phyloP scores from a whole-genome alignment of 805 yeast species.

The Candida coleopterorum region DNA sequence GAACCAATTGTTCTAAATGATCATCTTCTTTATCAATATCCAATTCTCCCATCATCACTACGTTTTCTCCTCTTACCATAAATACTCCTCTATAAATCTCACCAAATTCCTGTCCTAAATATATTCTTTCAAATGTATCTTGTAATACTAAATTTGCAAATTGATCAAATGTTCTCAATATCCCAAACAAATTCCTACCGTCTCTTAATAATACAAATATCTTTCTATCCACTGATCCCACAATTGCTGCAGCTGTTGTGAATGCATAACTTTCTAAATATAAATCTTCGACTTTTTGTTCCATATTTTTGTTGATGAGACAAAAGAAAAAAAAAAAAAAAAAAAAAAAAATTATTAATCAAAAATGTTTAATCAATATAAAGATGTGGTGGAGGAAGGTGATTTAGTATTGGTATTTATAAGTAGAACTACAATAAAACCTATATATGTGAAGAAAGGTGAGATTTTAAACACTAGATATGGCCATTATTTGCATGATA shows the following conservation, averaged over 20 bases:
- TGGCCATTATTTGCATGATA: conserved; percentile 81
- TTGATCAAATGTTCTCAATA: conserved; percentile 91
- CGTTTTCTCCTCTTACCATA: conserved; percentile 93
- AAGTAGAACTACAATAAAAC: conserved; percentile 74
- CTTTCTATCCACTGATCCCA: conserved; percentile 77
- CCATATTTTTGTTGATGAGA: conserved; percentile 10
- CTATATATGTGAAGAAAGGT: conserved; percentile 57
- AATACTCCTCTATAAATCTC: conserved; percentile 77
- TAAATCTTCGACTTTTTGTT: conserved; percentile 46
- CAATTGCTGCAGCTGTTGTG: conserved; percentile 87
- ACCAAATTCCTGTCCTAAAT: conserved; percentile 54
- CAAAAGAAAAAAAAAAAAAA: background rate
- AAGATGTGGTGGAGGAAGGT: conserved; percentile 72
- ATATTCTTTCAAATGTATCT: conserved; percentile 83
- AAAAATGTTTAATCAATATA: conserved; percentile 55
- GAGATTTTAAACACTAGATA: conserved; percentile 75
- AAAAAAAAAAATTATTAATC: too few species aligned
- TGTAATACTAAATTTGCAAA: conserved; percentile 90
- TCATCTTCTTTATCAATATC: conserved; percentile 83
- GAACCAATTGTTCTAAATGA: conserved; percentile 52
- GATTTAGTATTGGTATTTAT: conserved; percentile 86
- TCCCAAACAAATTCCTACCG: conserved; percentile 84
- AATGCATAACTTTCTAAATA: conserved; percentile 77
- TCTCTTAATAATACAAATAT: conserved; percentile 85
- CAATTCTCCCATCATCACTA: conserved; percentile 88